Percentiles rank a stretch among this genome's conserved stretches.
Evolutionary conservation across 345 rosid species (phyloP).

Genomic region (Citropsis articulata): DNA sequence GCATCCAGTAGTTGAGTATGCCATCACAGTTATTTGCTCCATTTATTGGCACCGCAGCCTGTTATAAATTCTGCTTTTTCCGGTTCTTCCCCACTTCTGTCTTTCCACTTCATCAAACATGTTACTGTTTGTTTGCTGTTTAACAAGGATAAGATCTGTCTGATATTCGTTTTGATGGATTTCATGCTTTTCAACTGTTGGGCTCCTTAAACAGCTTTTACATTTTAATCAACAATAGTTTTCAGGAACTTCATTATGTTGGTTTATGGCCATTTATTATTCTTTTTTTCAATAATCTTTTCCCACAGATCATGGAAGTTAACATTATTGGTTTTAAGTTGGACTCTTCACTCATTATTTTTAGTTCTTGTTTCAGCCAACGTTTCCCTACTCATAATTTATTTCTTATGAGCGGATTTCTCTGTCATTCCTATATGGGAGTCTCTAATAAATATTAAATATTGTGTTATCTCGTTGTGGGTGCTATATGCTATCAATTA

Average conservation of each 20-base stretch:
- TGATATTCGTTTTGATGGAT: neutral
- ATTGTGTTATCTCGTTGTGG: neutral
- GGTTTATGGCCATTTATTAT: neutral
- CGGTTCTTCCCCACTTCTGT: neutral
- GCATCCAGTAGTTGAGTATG: neutral
- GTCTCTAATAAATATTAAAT: neutral
- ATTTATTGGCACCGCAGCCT: neutral
- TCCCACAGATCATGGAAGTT: neutral
- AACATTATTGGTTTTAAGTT: neutral
- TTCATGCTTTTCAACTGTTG: neutral
- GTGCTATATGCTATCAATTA: neutral
- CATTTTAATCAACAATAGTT: neutral
- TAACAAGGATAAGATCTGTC: neutral
- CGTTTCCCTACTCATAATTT: neutral
- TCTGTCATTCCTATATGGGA: neutral
- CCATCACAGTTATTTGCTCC: neutral
- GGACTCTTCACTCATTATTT: neutral
- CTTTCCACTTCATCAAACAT: neutral
- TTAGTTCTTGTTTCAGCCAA: neutral
- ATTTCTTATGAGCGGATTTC: neutral
- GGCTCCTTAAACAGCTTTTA: neutral
- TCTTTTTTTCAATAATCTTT: neutral
- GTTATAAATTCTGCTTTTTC: neutral
- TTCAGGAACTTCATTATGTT: neutral
- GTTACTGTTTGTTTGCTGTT: neutral